Conservation (phyloP, 148 eudicot genomes). For the Persicaria maculosa region DNA sequence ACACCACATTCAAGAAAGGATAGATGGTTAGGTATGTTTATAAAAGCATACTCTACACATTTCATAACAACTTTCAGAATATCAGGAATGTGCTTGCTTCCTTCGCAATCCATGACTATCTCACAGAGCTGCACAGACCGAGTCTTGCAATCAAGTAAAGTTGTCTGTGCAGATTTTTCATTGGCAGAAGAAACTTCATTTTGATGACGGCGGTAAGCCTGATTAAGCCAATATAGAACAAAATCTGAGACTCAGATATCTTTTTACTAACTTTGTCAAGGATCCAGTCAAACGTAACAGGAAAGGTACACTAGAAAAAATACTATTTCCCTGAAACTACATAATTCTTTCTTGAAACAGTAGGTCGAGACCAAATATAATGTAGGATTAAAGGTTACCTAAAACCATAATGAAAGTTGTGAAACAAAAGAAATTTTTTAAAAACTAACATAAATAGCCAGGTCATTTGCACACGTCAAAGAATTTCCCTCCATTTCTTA, state of each 20-base stretch:
- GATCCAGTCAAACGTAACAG: background rate
- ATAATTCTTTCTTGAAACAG: background rate
- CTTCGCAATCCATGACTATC: conserved; percentile 59
- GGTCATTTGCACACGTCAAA: background rate
- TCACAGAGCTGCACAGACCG: conserved; percentile 70
- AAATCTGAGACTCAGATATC: background rate
- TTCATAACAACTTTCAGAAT: conserved; percentile 69
- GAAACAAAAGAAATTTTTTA: no score
- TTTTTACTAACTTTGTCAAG: background rate
- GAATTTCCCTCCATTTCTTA: background rate
- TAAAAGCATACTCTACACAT: conserved; percentile 74
- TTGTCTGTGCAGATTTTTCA: conserved; percentile 42
- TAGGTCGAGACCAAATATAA: background rate
- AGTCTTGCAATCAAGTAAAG: conserved; percentile 67
- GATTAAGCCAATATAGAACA: conserved; percentile 21
- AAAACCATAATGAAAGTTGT: no score
- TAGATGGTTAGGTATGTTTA: conserved; percentile 52
- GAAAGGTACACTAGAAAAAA: background rate
- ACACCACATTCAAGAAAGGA: conserved; percentile 72
- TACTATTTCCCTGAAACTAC: background rate
- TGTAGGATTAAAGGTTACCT: background rate
- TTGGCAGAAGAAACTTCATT: conserved; percentile 24
- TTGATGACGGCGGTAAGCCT: conserved; percentile 68
- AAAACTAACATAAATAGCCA: background rate
- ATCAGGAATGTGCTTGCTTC: conserved; percentile 63